Evolutionary conservation across 108 stramenopile species (phyloP), one percentile per base, ranked within the genome.

Genomic region (Skeletonema tropicum): DNA sequence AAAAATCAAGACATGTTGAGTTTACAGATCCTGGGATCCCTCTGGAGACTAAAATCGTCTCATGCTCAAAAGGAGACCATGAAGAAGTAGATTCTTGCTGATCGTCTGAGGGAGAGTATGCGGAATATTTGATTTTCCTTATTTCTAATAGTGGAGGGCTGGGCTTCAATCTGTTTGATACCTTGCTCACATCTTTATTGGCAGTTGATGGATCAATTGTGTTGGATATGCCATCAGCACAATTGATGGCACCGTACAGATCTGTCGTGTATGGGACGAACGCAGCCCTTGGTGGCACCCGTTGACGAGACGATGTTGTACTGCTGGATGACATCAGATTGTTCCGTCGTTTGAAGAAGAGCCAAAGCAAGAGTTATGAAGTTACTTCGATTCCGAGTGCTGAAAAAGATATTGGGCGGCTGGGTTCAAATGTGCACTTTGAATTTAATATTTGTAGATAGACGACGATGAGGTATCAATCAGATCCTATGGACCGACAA

Each of bases 1-100:
- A 30, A 41, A 90, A 71, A 52, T 86, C 84, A 35, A 92, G 59
- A 52, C 89, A 92, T 12, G 91, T 92, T n/a, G 83, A 81, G 8
- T 77, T 66, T 25, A 92, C 86, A 64, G 72, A 86, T 5, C 66
- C 76, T 26, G 89, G 86, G 58, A 86, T 88, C 19, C 87, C 87
- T 4, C 89, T 48, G 14, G 89, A 90, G 6, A 88, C 62, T 10
- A 78, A 65, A 17, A 83, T 58, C 55, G 75, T 73, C 48, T 72
- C 77, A 38, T 64, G 84, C 71, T 66, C 57, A 48, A 66, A 68
- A 5, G 67, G 15, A 6, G 14, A 36, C 45, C 29, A 19, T 3
- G 60, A 19, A 39, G 75, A 29, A 33, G 23, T 39, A 39, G 21
- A 25, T 3, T 39, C 42, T 36, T 58, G 35, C 6, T 57, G 14